Base-by-base conservation (phyloP, 768 basidiomycete species). In the Roridomyces roridus region DNA sequence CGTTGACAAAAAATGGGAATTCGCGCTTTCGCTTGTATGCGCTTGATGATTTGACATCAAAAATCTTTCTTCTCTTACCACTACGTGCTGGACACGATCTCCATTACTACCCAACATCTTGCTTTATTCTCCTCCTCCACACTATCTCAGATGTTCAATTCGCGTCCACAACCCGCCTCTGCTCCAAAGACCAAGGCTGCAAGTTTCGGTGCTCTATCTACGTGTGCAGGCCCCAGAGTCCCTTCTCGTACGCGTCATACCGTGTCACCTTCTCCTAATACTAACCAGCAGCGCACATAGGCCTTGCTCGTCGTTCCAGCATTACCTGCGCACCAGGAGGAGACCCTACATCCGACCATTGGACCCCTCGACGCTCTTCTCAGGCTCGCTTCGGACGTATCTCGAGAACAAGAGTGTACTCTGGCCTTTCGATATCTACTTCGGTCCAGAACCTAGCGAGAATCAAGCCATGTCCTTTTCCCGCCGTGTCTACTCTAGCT, bases 141-240 rank as follows among this genome's bases (percentile, higher is more conserved):
- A 40, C 31, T 11, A 34, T 3, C 20, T 40, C 4, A 40, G 9
- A 40, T 40, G 21, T 40, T 40, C 15, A 23, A 40, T 40, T 18
- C 21, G 5, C 39, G 39, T 40, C 21, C 20, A 18, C 39, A 40
- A 40, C 10, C 31, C 31, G 39, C 20, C 9, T 18, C 39, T 40
- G 26, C 51, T 31, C 28, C 56, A n/a, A 62, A 50, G 44, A 10
- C 31, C 31, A 62, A 62, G 28, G 61, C 57, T 5, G 60, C 47
- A n/a, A 46, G 52, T 2, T 63, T 63, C 26, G 39, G 57, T 12
- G 18, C 21, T 15, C 57, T 63, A 23, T 63, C 61, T 23, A 45
- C 28, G 15, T 63, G 52, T 28, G 49, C 44, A 17, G 51, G 39
- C 12, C 49, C 49, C 31, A 21, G 57, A 39, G 23, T 48, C 1